Evolutionary conservation across 345 rosid species (phyloP).

Genomic region (Carallia brachiata): DNA sequence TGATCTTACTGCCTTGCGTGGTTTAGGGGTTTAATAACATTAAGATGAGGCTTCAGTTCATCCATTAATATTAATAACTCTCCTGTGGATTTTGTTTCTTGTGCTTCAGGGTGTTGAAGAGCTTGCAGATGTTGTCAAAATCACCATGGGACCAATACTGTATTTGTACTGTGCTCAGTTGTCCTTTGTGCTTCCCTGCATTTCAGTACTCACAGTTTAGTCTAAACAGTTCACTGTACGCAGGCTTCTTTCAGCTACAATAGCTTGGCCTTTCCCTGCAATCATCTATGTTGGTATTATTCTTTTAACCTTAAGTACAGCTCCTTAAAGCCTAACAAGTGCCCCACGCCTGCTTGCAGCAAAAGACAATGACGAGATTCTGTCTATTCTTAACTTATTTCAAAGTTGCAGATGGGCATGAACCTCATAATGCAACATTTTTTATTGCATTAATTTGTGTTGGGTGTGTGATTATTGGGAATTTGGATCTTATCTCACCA

Average conservation of each 20-base stretch:
- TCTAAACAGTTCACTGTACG: conserved; percentile 24
- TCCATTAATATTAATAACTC: no score
- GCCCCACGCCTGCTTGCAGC: conserved; percentile 99
- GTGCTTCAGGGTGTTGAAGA: no score
- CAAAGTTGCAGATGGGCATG: conserved; percentile 82
- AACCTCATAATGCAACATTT: conserved; percentile 86
- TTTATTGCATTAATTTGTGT: conserved; percentile 85
- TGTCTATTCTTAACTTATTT: conserved; percentile 92
- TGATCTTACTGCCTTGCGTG: neutral
- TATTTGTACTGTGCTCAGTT: no score
- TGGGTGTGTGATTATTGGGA: conserved; percentile 92
- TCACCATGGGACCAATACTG: no score
- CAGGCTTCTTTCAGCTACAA: conserved; percentile 87
- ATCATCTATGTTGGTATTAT: conserved; percentile 84
- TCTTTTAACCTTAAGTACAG: conserved; percentile 97
- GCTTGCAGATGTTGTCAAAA: no score
- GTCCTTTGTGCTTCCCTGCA: no score
- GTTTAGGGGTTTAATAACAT: neutral
- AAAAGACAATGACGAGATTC: conserved; percentile 97
- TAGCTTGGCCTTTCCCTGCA: conserved; percentile 95
- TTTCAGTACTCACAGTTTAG: conserved; percentile 1
- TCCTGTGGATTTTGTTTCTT: no score
- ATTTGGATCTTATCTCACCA: conserved; percentile 96
- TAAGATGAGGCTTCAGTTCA: no score
- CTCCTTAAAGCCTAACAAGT: conserved; percentile 95